Base-by-base conservation (phyloP, 140 eudicot genomes). In the Oenanthe javanica region DNA sequence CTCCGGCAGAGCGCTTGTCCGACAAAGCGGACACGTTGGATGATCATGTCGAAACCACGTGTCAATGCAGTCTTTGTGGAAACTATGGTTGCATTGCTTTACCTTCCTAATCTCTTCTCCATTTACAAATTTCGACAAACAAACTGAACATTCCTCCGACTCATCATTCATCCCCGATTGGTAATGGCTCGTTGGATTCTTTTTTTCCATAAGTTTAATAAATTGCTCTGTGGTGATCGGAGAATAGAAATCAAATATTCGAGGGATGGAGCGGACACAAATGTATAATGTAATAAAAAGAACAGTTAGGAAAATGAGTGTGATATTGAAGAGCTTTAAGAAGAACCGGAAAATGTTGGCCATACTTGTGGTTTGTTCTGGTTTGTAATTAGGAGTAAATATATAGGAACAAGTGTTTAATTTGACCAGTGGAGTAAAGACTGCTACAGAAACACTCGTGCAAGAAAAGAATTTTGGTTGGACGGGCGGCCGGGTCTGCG, bases 11-110 rank as follows among this genome's bases (percentile, higher is more conserved):
- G 87, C 91, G 25, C 67, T 42, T 31, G 84, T 18, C 82, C 96
- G 88, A 69, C 96, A 91, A 25, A 91, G 82, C 11, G 96, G 96
- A 78, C 96, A 91, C 77, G 96, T 82, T 84, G 96, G 88, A 25
- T 47, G 27, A 23, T 91, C 91, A 21, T 66, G 86, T 63, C 86
- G 87, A 66, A 91, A 82, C 97, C 94, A 91, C 77, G 75, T 82
- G 85, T 91, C 97, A 2, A 91, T 75, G 64, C 97, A 91, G 15
- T 77, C 76, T 80, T 84, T 91, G 15, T 91, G 96, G 36, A 91
- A 91, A 46, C 72, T 51, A 76, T 91, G 97, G 9, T 50, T 75
- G 79, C 97, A 91, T 77, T 85, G 84, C 73, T 80, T 23, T 36
- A 81, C 69, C 72, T 86, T 83, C 55, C 90, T 25, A 8, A 91